These are phyloP conservation scores for Phytopythium cucurbitacearum DNA, from an alignment of 352 stramenopile genomes.

Conservation along the genomic window DNA sequence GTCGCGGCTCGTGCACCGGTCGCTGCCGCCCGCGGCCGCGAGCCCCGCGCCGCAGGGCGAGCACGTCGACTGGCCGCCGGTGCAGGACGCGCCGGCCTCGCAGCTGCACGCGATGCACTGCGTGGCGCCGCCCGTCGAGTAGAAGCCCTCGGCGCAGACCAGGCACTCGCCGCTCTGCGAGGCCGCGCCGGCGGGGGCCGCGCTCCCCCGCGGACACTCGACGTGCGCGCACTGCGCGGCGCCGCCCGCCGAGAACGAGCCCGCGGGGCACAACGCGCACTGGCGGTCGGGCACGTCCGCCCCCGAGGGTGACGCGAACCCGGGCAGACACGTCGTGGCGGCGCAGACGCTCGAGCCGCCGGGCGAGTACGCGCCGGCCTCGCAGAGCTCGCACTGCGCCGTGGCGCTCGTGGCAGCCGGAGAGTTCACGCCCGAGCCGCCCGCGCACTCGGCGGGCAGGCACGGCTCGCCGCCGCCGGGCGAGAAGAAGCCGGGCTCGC, in stretches of 20 bases:
- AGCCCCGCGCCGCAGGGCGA: slow-evolving; percentile 17
- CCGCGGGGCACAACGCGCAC: slow-evolving; percentile 30
- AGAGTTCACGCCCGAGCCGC: slow-evolving; percentile 24
- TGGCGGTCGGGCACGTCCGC: slow-evolving; percentile 33
- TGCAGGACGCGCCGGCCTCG: slow-evolving; percentile 21
- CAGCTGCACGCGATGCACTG: slow-evolving; percentile 43
- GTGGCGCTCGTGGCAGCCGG: slow-evolving; percentile 21
- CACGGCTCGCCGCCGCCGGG: slow-evolving; percentile 24
- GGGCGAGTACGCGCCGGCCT: slow-evolving; percentile 27
- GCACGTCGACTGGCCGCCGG: slow-evolving; percentile 23
- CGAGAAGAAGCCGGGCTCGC: slow-evolving; percentile 28
- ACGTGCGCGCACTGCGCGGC: slow-evolving; percentile 30
- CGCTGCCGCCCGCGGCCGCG: slow-evolving; percentile 20
- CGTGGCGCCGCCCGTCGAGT: slow-evolving; percentile 40
- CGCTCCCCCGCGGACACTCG: slow-evolving; percentile 25
- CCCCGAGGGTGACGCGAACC: slow-evolving; percentile 30
- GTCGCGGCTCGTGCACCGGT: slow-evolving; percentile 21
- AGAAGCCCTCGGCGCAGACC: slow-evolving; percentile 36
- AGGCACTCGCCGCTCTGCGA: slow-evolving; percentile 23
- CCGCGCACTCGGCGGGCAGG: slow-evolving; percentile 17
- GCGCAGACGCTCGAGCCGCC: slow-evolving; percentile 20
- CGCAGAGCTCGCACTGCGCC: slow-evolving; percentile 25
- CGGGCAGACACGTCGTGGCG: slow-evolving; percentile 25
- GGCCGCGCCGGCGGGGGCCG: slow-evolving; percentile 24
- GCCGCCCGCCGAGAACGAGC: slow-evolving; percentile 29